Evolutionary conservation across 169 alveolate genomes (phyloP).

Genomic region (Babesia gibsoni): DNA sequence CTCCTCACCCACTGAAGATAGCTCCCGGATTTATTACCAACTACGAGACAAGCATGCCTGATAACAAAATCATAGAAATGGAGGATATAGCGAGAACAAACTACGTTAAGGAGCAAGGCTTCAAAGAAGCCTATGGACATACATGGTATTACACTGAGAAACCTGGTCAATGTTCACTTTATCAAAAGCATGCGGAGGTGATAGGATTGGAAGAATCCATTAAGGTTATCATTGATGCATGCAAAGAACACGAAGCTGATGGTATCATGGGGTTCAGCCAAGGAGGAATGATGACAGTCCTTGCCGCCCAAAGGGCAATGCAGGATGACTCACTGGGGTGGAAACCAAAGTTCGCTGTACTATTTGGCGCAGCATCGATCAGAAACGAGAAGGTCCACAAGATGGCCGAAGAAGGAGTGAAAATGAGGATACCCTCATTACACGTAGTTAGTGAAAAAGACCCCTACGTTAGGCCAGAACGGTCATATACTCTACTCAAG

Average conservation of each 20-base stretch:
- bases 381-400: background rate
- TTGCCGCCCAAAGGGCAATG: constrained; percentile 36
- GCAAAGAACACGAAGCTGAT: constrained; percentile 49
- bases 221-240: constrained; percentile 47
- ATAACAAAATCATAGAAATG: constrained; percentile 43
- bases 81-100: constrained; percentile 34
- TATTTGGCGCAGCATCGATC: constrained; percentile 41
- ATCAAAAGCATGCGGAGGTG: constrained; percentile 18
- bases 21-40: constrained; percentile 45
- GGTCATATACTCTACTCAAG: constrained; percentile 38
- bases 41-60: constrained; percentile 12
- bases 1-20: constrained; percentile 37
- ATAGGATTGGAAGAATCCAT: constrained; percentile 53
- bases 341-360: constrained; percentile 55
- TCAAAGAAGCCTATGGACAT: constrained; percentile 43
- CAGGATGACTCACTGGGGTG: constrained; percentile 49
- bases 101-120: constrained; percentile 33
- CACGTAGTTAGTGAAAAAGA: constrained; percentile 48
- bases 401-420: constrained; percentile 17
- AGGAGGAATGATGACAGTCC: constrained; percentile 48
- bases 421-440: constrained; percentile 44
- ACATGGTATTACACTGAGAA: constrained; percentile 54
- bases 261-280: constrained; percentile 66
- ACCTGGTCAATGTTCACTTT: constrained; percentile 41
- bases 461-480: constrained; percentile 21